Conservation (phyloP, 495 filamentous ascomycete species). For the Trichoderma erinaceum region DNA sequence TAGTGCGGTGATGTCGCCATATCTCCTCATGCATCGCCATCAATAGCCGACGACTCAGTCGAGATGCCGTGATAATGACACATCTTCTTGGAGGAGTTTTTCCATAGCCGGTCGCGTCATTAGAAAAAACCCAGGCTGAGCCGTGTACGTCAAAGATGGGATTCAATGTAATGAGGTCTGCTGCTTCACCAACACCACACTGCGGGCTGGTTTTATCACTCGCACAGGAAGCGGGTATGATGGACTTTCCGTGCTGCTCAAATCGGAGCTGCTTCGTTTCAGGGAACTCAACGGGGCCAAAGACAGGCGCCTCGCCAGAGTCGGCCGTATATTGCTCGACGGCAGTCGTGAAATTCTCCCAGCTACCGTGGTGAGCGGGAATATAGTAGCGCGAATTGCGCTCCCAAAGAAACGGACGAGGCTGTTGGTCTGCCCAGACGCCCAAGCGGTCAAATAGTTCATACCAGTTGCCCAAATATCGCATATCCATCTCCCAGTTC, state of each 20-base stretch:
- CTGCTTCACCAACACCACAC: slow-evolving; percentile 87
- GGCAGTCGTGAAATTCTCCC: slow-evolving; percentile 71
- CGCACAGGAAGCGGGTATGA: slow-evolving; percentile 48
- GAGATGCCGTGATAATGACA: slow-evolving; percentile 76
- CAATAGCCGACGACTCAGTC: slow-evolving; percentile 75
- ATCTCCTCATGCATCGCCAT: slow-evolving; percentile 86
- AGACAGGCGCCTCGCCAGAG: slow-evolving; percentile 60
- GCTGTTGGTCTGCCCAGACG: slow-evolving; percentile 71
- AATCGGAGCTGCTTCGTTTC: slow-evolving; percentile 51
- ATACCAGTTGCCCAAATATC: slow-evolving; percentile 91
- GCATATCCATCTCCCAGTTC: slow-evolving; percentile 98
- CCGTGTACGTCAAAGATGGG: slow-evolving; percentile 83
- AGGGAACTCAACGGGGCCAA: slow-evolving; percentile 67
- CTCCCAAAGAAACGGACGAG: slow-evolving; percentile 84
- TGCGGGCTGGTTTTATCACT: slow-evolving; percentile 57
- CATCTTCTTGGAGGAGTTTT: slow-evolving; percentile 67
- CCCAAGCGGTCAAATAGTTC: slow-evolving; percentile 74
- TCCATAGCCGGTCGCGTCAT: slow-evolving; percentile 86
- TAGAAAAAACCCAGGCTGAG: slow-evolving; percentile 79
- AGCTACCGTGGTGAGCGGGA: slow-evolving; percentile 74
- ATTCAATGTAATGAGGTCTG: slow-evolving; percentile 91
- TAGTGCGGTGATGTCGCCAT: slow-evolving; percentile 66
- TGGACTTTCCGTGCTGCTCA: slow-evolving; percentile 55
- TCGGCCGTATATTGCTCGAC: slow-evolving; percentile 40
- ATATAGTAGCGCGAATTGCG: slow-evolving; percentile 86